Percentiles rank a stretch among this genome's conserved stretches.
phyloP scores from a whole-genome alignment of 805 yeast species.

The Teunomyces cretensis region DNA sequence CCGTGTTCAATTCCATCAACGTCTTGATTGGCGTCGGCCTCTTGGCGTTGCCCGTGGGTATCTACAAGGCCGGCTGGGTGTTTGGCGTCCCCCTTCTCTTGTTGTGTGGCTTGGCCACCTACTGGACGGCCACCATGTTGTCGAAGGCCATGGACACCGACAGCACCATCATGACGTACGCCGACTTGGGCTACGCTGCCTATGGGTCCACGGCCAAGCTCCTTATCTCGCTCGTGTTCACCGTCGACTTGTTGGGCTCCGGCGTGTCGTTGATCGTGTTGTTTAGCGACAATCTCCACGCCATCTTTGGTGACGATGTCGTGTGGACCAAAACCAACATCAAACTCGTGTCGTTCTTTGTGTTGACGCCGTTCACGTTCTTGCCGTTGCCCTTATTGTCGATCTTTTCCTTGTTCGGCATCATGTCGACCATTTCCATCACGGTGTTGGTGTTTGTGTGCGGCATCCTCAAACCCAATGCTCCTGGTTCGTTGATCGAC shows the following conservation, averaged over 20 bases:
- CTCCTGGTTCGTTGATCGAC: slow-evolving; percentile 57
- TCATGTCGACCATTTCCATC: slow-evolving; percentile 52
- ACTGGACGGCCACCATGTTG: slow-evolving; percentile 53
- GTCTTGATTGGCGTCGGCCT: slow-evolving; percentile 76
- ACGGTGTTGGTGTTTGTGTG: slow-evolving; percentile 45
- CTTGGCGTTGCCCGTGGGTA: slow-evolving; percentile 69
- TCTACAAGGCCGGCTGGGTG: slow-evolving; percentile 68
- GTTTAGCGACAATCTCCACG: slow-evolving; percentile 59
- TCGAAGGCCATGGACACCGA: slow-evolving; percentile 26
- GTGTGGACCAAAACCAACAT: slow-evolving; percentile 47
- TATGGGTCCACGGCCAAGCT: slow-evolving; percentile 60
- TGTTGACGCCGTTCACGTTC: slow-evolving; percentile 76
- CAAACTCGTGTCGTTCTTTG: slow-evolving; percentile 65
- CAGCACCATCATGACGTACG: slow-evolving; percentile 29
- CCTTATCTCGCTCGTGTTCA: slow-evolving; percentile 60
- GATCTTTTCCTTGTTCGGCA: slow-evolving; percentile 55
- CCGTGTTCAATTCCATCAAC: slow-evolving; percentile 74
- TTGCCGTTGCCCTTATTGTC: slow-evolving; percentile 57
- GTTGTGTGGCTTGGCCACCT: slow-evolving; percentile 49
- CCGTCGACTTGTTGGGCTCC: slow-evolving; percentile 62
- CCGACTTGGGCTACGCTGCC: slow-evolving; percentile 28
- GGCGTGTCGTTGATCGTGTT: slow-evolving; percentile 55
- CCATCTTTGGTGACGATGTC: slow-evolving; percentile 37
- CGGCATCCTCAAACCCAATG: slow-evolving; percentile 39
- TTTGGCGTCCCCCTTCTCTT: slow-evolving; percentile 45